These are phyloP conservation scores for Curvularia lunata DNA, from an alignment of 2,329 filamentous ascomycete species.

Conservation along the genomic window DNA sequence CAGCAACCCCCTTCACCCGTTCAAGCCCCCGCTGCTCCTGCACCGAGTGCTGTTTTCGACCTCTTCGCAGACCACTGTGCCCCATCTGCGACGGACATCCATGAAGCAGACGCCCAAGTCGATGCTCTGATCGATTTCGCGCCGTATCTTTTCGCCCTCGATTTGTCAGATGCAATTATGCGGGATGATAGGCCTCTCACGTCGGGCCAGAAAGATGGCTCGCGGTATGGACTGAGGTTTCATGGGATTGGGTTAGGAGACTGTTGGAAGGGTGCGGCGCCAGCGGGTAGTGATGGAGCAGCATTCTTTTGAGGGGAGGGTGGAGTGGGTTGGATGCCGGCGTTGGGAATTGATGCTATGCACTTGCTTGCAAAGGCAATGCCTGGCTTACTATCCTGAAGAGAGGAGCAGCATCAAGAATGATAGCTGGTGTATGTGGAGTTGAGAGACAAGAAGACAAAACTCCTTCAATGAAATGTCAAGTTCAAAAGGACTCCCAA, in stretches of 20 bases:
- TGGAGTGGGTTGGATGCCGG: not conserved
- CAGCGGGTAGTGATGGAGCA: not conserved
- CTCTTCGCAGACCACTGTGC: constrained; percentile 11
- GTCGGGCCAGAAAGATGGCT: constrained; percentile 24
- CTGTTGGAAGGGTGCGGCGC: constrained; percentile 15
- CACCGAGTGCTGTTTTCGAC: not conserved
- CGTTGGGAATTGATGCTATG: no score
- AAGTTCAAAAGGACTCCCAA: no score
- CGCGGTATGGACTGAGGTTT: constrained; percentile 27
- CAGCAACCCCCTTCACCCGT: no score
- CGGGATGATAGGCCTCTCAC: constrained; percentile 25
- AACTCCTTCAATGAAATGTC: not conserved
- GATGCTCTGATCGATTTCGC: constrained; percentile 11
- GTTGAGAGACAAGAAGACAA: not conserved
- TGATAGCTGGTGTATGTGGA: no score
- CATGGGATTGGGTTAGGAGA: constrained; percentile 22
- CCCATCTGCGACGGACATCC: constrained; percentile 19
- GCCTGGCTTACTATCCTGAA: no score
- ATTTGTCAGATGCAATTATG: constrained; percentile 5
- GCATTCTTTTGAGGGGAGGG: not conserved
- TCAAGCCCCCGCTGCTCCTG: no score
- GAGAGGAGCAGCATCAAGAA: no score
- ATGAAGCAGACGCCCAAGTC: constrained; percentile 21
- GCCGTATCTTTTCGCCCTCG: constrained; percentile 16
- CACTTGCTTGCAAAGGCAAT: not conserved